Evolutionary conservation across 23 red algal species (phyloP), one percentile per base, ranked within the genome.

Genomic region (Gracilaria domingensis): DNA sequence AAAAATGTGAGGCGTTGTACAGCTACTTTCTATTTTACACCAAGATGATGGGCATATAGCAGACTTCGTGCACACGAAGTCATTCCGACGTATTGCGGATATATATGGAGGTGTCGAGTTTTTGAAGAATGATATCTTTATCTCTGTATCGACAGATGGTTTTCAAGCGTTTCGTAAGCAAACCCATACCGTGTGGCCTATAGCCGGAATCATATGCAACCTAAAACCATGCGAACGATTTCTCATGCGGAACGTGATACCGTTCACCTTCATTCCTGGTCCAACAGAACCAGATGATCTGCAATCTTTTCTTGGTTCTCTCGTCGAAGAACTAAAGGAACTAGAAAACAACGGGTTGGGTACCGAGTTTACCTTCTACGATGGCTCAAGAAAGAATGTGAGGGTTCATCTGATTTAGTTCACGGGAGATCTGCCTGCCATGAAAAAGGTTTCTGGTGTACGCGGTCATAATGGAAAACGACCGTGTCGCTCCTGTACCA

Each of bases 241-340:
- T 44, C 61, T 67, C 13, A 69, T 66, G 81, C 23, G 60, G 12
- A 73, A 85, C 48, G 45, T 85, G 18, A 49, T 54, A 26, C 81
- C 29, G 32, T 70, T 45, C 28, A 64, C 55, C 14, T 85, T 85
- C 81, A 5, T 85, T 32, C 44, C 55, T 18, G 59, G 9, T 8
- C 56, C 56, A n/a, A 64, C 81, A 16, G 23, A 85, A 36, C 81
- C 81, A 62, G 60, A 16, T 45, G 61, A 69, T 26, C 40, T 85
- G 11, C 55, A 85, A 85, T 85, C 81, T 40, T 67, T 85, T 51
- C 55, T 85, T 38, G 61, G 32, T 70, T 26, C 60, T 64, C 44
- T 85, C 23, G 61, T 85, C n/a, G 62, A 66, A 12, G 61, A 69
- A 60, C 0, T 66, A 12, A 13, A 66, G 35, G 4, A 44, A 70